Evolutionary conservation across 148 eudicot species (phyloP).

Genomic region (Vaccinium myrtillus): DNA sequence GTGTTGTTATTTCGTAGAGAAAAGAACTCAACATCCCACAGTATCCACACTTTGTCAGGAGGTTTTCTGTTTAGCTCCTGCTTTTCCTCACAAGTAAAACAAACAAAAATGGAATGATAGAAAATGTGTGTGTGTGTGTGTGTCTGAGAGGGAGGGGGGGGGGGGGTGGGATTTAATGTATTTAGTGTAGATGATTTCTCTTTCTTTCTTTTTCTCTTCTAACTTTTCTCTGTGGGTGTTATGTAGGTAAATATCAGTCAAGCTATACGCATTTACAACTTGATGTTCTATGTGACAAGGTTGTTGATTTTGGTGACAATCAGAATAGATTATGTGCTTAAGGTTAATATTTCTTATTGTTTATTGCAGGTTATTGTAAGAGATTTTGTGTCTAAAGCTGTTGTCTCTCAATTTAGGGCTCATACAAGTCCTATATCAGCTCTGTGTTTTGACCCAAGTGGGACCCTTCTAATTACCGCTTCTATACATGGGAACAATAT

Average conservation of each 20-base stretch:
- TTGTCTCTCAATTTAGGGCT: constrained; percentile 91
- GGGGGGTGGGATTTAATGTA: neutral
- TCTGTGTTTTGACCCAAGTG: constrained; percentile 96
- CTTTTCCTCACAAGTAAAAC: neutral
- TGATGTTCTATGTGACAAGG: neutral
- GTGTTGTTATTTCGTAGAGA: neutral
- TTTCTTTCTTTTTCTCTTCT: neutral
- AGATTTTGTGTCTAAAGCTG: constrained; percentile 79
- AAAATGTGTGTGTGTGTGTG: too few relatives aligned
- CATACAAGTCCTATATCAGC: constrained; percentile 94
- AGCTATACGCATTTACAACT: neutral
- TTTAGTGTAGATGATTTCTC: constrained; percentile 1
- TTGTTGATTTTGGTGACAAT: neutral
- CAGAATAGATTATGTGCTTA: neutral
- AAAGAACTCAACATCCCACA: neutral
- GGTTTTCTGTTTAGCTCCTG: neutral
- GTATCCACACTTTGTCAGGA: neutral
- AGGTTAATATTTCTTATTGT: constrained; percentile 4
- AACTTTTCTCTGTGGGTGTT: neutral
- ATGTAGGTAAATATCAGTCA: neutral
- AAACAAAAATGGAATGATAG: neutral
- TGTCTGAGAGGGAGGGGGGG: neutral
- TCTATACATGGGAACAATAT: constrained; percentile 91
- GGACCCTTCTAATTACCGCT: constrained; percentile 93
- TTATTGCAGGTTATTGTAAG: constrained; percentile 76